These are phyloP conservation scores for Mycoemilia scoparia DNA, from an alignment of 192 early-diverging fungal genomes.

Conservation along the genomic window DNA sequence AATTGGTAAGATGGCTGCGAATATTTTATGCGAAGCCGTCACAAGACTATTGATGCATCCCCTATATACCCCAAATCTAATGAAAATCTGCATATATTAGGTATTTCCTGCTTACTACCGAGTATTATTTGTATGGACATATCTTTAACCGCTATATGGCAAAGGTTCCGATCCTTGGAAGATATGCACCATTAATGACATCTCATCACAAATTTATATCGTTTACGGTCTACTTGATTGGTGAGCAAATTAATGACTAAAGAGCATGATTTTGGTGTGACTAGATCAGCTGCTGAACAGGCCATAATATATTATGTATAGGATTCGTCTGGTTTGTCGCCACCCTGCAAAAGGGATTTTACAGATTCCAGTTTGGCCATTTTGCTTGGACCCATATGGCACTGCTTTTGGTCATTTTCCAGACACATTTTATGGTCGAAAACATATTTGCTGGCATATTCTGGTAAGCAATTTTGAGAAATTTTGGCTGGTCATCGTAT, in stretches of 20 bases:
- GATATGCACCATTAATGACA: conserved; percentile 63
- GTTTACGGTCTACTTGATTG: conserved; percentile 71
- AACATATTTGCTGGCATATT: conserved; percentile 96
- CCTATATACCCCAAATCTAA: too few relatives aligned
- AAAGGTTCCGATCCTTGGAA: conserved; percentile 64
- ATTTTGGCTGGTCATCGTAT: conserved; percentile 6
- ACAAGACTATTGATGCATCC: too few relatives aligned
- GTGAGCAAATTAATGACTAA: too few relatives aligned
- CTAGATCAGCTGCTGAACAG: neutral
- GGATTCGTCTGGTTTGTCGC: conserved; percentile 82
- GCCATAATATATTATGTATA: neutral
- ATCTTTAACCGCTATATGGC: conserved; percentile 80
- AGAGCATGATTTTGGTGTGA: conserved; percentile 2
- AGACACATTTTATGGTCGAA: conserved; percentile 90
- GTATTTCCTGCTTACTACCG: conserved; percentile 77
- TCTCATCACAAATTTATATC: conserved; percentile 90
- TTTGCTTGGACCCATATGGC: conserved; percentile 98
- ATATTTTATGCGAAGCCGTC: too few relatives aligned
- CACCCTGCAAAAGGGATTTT: conserved; percentile 81
- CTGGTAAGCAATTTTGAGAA: too few relatives aligned
- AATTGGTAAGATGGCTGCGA: too few relatives aligned
- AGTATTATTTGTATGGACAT: conserved; percentile 92
- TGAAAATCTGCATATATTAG: too few relatives aligned
- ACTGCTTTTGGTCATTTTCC: conserved; percentile 74
- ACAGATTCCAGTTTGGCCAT: conserved; percentile 88